Base-by-base conservation (phyloP, 257 asterid species). In the Lycium barbarum region DNA sequence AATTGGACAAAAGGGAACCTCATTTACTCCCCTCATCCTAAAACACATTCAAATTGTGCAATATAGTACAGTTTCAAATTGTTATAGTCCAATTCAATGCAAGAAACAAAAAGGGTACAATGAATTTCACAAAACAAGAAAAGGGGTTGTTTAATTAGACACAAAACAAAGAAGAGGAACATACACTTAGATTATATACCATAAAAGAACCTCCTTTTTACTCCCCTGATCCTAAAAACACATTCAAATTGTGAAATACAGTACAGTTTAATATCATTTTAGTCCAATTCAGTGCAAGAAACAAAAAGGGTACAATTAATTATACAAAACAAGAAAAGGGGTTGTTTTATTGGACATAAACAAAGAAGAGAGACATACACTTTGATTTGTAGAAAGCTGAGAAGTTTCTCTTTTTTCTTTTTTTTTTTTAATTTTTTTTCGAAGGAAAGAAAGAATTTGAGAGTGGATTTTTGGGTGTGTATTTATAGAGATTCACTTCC, bases 371-470 rank as follows among this genome's bases (percentile, higher is more conserved):
- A 17, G 38, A 17, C 78, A 71, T 17, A 76, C 33, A 26, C 47
- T 53, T 70, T 17, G 47, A 70, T 70, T 70, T 14, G 78, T 38
- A 38, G 53, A 70, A 38, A 9, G 78, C 54, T 70, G 78, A 70
- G 18, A 38, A 70, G 26, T 0, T 70, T 11, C 14, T 14, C 26
- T 3, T 70, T 70, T 14, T 66, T 43, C 2, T 12, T 33, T 55
- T 63, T 9, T 26, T 26, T 26, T 26, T 26, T 1, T 70, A 5
- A 7, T 36, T 26, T 7, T 70, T 70, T 49, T 49, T 65, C 72
- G 43, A 65, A 35, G 20, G 17, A 67, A n/a, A 67, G 38, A 67
- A 35, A 35, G 47, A 66, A 68, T 68, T 15, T 36, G 53, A 68
- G 53, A 70, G 5, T 53, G 9, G 33, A 70, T 26, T 70, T 66